Evolutionary conservation across 2,329 filamentous ascomycete genomes (phyloP), one percentile per base, ranked within the genome.

Genomic region (Clarireedia monteithiana): DNA sequence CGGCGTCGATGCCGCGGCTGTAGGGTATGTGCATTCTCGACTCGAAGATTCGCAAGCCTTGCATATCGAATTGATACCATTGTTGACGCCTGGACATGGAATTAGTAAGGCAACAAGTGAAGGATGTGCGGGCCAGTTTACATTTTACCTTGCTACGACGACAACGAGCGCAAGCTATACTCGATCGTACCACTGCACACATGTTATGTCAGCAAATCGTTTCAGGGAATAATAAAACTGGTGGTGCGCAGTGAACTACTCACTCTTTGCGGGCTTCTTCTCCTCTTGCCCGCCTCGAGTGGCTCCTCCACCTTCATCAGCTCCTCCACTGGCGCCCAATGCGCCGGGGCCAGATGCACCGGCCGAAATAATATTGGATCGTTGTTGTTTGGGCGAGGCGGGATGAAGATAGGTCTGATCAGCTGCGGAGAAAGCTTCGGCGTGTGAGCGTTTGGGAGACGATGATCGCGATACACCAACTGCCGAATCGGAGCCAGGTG

Each of bases 71-170:
- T 81, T 80, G 56, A 85, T 80, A 58, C 88, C 88, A 63, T 81
- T 80, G 72, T 94, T 94, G 70, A 70, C 63, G 53, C 67, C 65
- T 69, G 48, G 6, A 39, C 17, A 6, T 39, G 20, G 14, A 15
- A 26, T 50, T 51, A 55, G 47, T 42, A 12, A 12, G 7, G 26
- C 5, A 15, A 42, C 23, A 6, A n/a, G 24, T n/a, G 2, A 17
- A 24, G 38, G 46, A 4, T 23, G 17, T 26, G 20, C 15, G 7
- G 5, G 23, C 7, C 7, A 24, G 65, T 64, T 89, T 83, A 73
- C 89, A 95, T 72, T 92, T 92, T 68, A 92, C 89, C 73, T 94
- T 95, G 68, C 87, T 90, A 65, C 83, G 82, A 57, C 89, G 80
- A 68, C 89, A 92, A 60, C 83, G 79, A 59, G 82, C 76, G 71